phyloP scores from a whole-genome alignment of 192 early-diverging fungal genomes.

The Mortierella hygrophila region DNA sequence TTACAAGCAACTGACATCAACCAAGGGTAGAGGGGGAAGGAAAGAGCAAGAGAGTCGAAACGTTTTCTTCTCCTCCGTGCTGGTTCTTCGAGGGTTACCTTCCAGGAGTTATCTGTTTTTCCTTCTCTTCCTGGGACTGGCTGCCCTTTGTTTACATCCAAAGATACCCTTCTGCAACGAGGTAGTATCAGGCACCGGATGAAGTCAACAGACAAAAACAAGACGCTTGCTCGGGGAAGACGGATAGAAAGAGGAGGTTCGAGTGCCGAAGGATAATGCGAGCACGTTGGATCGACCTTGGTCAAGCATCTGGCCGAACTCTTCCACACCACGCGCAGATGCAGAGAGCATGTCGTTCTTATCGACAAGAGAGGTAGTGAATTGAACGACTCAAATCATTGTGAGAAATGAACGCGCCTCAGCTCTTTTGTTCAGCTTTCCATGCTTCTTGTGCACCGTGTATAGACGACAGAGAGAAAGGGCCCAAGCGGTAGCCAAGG shows the following conservation, averaged over 20 bases:
- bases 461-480: not conserved
- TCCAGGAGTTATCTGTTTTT: not conserved
- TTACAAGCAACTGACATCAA: not conserved
- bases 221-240: not conserved
- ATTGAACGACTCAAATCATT: not conserved
- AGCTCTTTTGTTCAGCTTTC: not conserved
- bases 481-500: not conserved
- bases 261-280: not conserved
- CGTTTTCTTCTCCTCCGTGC: not conserved
- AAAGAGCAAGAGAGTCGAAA: not conserved
- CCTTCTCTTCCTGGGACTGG: not conserved
- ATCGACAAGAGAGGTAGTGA: not conserved
- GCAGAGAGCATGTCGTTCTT: not conserved
- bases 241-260: not conserved
- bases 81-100: not conserved
- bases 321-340: not conserved
- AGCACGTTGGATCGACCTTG: constrained; percentile 2
- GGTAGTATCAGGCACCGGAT: not conserved
- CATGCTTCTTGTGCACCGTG: not conserved
- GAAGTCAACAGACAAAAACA: not conserved
- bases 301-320: not conserved
- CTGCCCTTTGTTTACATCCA: not conserved
- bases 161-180: not conserved
- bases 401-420: not conserved
- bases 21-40: not conserved